These are phyloP conservation scores for Helichrysum umbraculigerum DNA, from an alignment of 129 eudicot genomes.

Conservation along the genomic window DNA sequence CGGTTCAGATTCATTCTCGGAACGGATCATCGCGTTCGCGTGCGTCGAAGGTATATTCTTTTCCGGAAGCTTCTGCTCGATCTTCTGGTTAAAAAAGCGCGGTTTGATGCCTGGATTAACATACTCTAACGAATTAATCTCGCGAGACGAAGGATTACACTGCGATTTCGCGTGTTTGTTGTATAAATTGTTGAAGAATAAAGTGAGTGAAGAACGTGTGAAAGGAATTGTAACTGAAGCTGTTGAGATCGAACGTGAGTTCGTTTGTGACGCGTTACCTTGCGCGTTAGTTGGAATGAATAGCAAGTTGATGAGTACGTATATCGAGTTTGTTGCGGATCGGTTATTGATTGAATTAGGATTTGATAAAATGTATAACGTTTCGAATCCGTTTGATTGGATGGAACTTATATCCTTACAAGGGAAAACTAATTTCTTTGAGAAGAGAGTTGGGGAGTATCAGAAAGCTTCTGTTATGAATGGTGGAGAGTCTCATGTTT, in stretches of 20 bases:
- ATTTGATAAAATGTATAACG: constrained; percentile 55
- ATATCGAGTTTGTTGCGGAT: constrained; percentile 84
- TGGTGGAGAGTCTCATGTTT: constrained; percentile 27
- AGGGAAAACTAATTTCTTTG: constrained; percentile 96
- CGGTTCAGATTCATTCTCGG: constrained; percentile 76
- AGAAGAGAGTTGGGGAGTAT: constrained; percentile 94
- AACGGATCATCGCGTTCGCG: constrained; percentile 79
- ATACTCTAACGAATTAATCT: constrained; percentile 78
- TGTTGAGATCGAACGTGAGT: constrained; percentile 86
- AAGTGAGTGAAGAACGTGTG: constrained; percentile 72
- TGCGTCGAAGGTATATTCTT: constrained; percentile 86
- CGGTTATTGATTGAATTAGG: constrained; percentile 65
- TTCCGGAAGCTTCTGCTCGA: constrained; percentile 87
- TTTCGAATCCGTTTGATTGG: constrained; percentile 92
- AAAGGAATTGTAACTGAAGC: constrained; percentile 68
- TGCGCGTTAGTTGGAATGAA: constrained; percentile 91
- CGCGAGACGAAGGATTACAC: constrained; percentile 85
- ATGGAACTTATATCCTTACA: constrained; percentile 88
- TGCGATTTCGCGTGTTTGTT: constrained; percentile 87
- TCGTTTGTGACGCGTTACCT: constrained; percentile 85
- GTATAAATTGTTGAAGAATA: constrained; percentile 48
- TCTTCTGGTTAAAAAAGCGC: constrained; percentile 88
- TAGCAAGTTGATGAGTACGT: constrained; percentile 71
- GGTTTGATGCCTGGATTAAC: constrained; percentile 88
- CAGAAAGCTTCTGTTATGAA: constrained; percentile 95